Evolutionary conservation across 805 yeast genomes (phyloP), one percentile per base, ranked within the genome.

Genomic region (Cyberlindnera lachancei): DNA sequence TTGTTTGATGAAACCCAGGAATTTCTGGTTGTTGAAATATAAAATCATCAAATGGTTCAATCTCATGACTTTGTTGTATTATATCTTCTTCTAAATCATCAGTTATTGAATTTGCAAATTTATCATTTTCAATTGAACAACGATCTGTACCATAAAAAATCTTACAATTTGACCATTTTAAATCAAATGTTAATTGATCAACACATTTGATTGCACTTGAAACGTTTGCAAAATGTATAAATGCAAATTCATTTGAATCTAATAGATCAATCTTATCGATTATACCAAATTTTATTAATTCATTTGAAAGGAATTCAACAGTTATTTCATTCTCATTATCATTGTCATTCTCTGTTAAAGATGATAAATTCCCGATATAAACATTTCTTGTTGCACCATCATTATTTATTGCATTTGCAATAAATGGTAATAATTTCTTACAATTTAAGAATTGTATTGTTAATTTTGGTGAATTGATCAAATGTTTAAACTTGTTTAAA

Each of bases 381-480:
- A 90, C 95, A 52, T 88, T 87, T 62, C 98, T 75, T 15, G 96
- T 84, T 3, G 97, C 97, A 26, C 88, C 86, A 45, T 85, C 90
- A 41, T 84, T 73, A 35, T 76, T 75, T 33, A 92, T 83, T 6
- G 62, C 59, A 11, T 53, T 39, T 15, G 57, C 41, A 20, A 52
- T 44, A 31, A 42, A 41, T 6, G 52, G 41, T 7, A 49, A 26
- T 5, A 42, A 18, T n/a, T 56, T 53, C 29, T 56, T 56, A 18
- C 55, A 31, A 1, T 41, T 37, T 1, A 61, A 58, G 38, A 61
- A 63, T 31, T 51, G 48, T 25, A 69, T 42, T 17, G 51, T 42
- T 30, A 70, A 40, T 5, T 52, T 37, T 12, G 65, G 62, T 0
- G 72, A 67, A 12, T 63, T 55, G 15, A 68, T 48, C 13, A 49